Conservation (phyloP, 805 yeast genomes). For the Cyberlindnera mycetangii region DNA sequence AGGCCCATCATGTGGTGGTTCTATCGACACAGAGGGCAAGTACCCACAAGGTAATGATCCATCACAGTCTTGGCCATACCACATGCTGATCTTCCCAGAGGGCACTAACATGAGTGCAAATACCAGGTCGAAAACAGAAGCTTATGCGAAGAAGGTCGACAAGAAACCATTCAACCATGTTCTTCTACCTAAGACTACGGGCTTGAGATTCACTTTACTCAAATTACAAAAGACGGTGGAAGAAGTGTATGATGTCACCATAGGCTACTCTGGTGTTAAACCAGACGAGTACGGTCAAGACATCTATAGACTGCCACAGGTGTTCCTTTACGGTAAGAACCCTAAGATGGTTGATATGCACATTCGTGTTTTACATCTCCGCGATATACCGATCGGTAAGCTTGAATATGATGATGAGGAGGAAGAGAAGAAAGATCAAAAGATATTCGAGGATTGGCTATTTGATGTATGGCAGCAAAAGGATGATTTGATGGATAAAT, state of each 20-base stretch:
- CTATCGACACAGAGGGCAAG: conserved; percentile 28
- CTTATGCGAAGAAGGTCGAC: conserved; percentile 52
- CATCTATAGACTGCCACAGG: conserved; percentile 58
- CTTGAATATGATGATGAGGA: conserved; percentile 42
- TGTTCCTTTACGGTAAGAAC: conserved; percentile 67
- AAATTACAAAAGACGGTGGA: conserved; percentile 51
- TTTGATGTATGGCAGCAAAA: conserved; percentile 71
- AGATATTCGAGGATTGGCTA: conserved; percentile 72
- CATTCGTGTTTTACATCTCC: conserved; percentile 52
- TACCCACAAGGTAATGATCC: conserved; percentile 23
- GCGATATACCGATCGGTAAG: conserved; percentile 62
- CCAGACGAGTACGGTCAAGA: conserved; percentile 73
- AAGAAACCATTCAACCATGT: conserved; percentile 55
- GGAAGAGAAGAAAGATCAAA: conserved; percentile 37
- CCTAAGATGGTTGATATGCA: conserved; percentile 67
- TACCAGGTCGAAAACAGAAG: conserved; percentile 56
- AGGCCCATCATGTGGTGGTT: conserved; percentile 46
- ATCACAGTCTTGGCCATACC: conserved; percentile 52
- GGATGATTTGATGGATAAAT: conserved; percentile 65
- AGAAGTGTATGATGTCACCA: conserved; percentile 75
- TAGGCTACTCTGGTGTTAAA: conserved; percentile 73
- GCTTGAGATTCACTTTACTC: conserved; percentile 64
- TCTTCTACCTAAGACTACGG: conserved; percentile 80
- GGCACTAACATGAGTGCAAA: conserved; percentile 81
- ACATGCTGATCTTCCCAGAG: conserved; percentile 84